Conservation (phyloP, 352 stramenopile genomes). For the Phytopythium ostracodes region DNA sequence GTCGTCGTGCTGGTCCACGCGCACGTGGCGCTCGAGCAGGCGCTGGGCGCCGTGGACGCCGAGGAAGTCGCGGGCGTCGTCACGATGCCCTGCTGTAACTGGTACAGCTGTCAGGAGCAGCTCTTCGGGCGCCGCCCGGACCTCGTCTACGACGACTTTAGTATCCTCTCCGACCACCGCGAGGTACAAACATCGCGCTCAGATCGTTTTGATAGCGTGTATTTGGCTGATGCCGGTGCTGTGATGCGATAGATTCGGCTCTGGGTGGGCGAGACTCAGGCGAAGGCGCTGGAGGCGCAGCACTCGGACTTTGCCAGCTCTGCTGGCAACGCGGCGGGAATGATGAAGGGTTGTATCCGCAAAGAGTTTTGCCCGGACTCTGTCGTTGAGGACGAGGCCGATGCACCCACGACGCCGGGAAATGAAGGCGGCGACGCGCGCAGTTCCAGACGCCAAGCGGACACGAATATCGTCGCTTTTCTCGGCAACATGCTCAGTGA, state of each 20-base stretch:
- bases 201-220: not conserved
- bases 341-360: constrained; percentile 54
- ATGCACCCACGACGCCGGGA: not conserved
- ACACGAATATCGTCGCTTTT: constrained; percentile 16
- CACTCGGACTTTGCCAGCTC: constrained; percentile 1
- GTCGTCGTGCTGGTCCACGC: constrained; percentile 78
- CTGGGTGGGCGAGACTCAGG: constrained; percentile 8
- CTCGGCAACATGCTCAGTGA: constrained; percentile 21
- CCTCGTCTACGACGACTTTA: constrained; percentile 82
- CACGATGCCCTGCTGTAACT: constrained; percentile 81
- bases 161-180: constrained; percentile 71
- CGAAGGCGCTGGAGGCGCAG: not conserved
- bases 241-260: constrained; percentile 35
- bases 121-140: constrained; percentile 49
- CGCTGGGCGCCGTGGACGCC: constrained; percentile 56
- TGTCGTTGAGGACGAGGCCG: not conserved
- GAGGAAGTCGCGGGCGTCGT: constrained; percentile 57
- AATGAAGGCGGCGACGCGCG: constrained; percentile 7
- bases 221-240: constrained; percentile 9
- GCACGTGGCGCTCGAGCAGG: constrained; percentile 74
- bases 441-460: not conserved
- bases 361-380: constrained; percentile 15
- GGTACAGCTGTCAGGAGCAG: constrained; percentile 66
- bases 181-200: constrained; percentile 31
- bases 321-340: not conserved